Base-by-base conservation (phyloP, 2,329 filamentous ascomycete genomes). In the Hypoxylon sp. region DNA sequence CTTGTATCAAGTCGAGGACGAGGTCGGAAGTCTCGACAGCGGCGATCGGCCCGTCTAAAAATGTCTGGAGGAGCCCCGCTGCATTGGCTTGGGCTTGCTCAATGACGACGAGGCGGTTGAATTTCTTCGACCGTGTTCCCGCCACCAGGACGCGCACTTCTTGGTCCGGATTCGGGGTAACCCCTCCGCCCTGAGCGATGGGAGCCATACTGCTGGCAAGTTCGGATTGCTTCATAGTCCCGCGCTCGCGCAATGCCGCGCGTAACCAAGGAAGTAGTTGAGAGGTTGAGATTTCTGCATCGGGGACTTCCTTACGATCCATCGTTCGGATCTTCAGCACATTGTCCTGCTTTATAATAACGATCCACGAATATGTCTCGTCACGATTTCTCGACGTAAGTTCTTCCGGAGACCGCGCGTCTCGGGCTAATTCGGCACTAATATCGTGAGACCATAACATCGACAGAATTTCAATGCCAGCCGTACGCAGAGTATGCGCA, bases 1-100 rank as follows among this genome's bases (percentile, higher is more conserved):
- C 86, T 33, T 90, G 85, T 59, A 98, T 90, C 33, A 91, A 82
- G 39, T 94, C 90, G 74, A 98, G 88, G 22, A 97, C 88, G 53
- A 92, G 89, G 75, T 98, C 94, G 58, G 93, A 91, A 1, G 93
- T 94, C 80, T 98, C 95, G 58, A 98, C 91, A 0, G 94, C 95
- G 9, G 92, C 88, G 65, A 98, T 92, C 0, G 94, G 94, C 0
- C 93, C 93, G 31, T 91, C 87, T 4, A 93, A 84, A 72, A 94
- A 94, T 3, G 87, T 88, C 33, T 91, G 88, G 11, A 94, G 86
- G 37, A 94, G 84, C 62, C 87, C 88, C 31, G 88, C 85, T 3
- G 84, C 85, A 70, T 83, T 85, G 63, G 77, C 78, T 80, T 89
- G 89, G 68, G 91, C 91, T 72, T 94, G 92, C 78, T 97, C 93